Conservation (phyloP, 2,329 filamentous ascomycete species). For the Didymella pomorum region DNA sequence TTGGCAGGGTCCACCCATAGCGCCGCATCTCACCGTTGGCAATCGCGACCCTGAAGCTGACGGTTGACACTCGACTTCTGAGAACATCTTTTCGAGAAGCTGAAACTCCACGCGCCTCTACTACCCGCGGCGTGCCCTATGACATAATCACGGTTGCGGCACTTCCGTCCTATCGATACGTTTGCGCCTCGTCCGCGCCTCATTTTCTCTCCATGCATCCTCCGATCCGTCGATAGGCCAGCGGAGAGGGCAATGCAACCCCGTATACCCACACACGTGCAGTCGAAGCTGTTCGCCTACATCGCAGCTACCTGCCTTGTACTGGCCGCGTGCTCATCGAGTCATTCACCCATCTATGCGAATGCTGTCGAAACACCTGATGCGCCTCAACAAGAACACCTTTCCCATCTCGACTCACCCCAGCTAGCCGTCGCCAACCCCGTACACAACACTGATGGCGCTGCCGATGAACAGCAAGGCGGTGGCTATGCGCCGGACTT, state of each 20-base stretch:
- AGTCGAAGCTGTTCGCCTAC: conserved; percentile 75
- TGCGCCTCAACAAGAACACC: conserved; percentile 23
- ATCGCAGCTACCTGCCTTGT: conserved; percentile 68
- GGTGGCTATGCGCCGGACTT: conserved; percentile 68
- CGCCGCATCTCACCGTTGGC: conserved; percentile 5
- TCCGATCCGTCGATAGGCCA: conserved; percentile 30
- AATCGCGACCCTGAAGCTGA: conserved; percentile 4
- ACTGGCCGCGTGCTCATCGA: conserved; percentile 66
- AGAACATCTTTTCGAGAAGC: background rate
- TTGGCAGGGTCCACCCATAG: conserved; percentile 15
- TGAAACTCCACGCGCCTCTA: background rate
- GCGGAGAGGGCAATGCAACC: conserved; percentile 51
- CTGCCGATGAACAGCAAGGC: conserved; percentile 43
- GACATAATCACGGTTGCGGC: conserved; percentile 17
- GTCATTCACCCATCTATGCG: conserved; percentile 64
- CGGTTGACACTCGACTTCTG: background rate
- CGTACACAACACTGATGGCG: conserved; percentile 39
- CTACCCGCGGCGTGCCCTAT: conserved; percentile 1
- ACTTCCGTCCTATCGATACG: conserved; percentile 13
- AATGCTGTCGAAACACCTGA: conserved; percentile 65
- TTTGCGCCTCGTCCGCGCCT: conserved; percentile 30
- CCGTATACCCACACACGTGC: conserved; percentile 69
- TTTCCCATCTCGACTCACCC: conserved; percentile 31
- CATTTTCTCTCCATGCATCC: conserved; percentile 28
- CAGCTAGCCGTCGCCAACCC: conserved; percentile 56